Evolutionary conservation across 495 filamentous ascomycete genomes (phyloP).

Genomic region (Penicillium bialowiezense): DNA sequence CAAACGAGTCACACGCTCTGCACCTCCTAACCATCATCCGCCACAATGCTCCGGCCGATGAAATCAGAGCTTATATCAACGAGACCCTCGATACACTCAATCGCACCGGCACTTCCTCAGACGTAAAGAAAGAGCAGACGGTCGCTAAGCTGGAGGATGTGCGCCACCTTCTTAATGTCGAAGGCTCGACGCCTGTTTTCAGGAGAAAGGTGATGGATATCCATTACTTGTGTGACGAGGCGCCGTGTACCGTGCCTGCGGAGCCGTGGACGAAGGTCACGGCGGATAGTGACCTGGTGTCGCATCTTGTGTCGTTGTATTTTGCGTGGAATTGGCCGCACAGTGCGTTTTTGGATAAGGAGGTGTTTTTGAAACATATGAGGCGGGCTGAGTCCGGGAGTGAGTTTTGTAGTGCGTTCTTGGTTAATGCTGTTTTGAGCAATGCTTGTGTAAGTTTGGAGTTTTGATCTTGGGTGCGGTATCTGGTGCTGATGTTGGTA

Average conservation of each 20-base stretch:
- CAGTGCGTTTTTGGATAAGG: slow-evolving; percentile 43
- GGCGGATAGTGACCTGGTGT: slow-evolving; percentile 48
- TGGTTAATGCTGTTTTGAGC: slow-evolving; percentile 54
- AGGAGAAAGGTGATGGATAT: slow-evolving; percentile 48
- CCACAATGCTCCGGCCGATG: slow-evolving; percentile 31
- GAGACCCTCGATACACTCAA: slow-evolving; percentile 25
- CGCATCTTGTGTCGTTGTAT: slow-evolving; percentile 50
- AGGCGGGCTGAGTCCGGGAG: slow-evolving; percentile 21
- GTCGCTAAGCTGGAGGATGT: slow-evolving; percentile 31
- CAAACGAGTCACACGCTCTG: slow-evolving; percentile 27
- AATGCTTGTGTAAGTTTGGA: slow-evolving; percentile 44
- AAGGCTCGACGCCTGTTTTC: slow-evolving; percentile 34
- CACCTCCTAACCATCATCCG: slow-evolving; percentile 38
- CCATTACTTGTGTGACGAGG: slow-evolving; percentile 41
- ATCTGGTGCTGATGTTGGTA: slow-evolving; percentile 11
- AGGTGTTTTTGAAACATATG: slow-evolving; percentile 51
- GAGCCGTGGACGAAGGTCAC: slow-evolving; percentile 53
- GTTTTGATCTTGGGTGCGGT: background rate
- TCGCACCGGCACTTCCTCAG: background rate
- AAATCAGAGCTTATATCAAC: slow-evolving; percentile 36
- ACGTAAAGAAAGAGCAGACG: slow-evolving; percentile 10
- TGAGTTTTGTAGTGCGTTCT: slow-evolving; percentile 49
- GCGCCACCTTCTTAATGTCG: slow-evolving; percentile 27
- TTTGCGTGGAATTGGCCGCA: slow-evolving; percentile 58
- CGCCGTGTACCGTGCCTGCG: slow-evolving; percentile 42